Evolutionary conservation across 495 filamentous ascomycete genomes (phyloP).

Genomic region (Opeltia flavorubescens): DNA sequence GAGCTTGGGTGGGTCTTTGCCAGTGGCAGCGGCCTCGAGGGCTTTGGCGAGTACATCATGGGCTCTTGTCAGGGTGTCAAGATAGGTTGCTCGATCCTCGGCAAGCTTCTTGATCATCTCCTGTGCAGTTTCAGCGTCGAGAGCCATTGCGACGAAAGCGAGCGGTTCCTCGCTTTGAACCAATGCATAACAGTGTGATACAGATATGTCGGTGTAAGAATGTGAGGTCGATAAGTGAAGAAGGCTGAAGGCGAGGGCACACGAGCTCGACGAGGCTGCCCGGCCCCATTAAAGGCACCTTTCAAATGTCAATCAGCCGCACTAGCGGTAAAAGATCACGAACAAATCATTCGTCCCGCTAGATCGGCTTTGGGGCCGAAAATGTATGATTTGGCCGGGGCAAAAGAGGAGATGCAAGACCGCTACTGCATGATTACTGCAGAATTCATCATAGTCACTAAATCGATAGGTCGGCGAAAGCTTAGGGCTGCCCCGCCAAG

Average conservation of each 20-base stretch:
- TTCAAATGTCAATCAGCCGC: background rate
- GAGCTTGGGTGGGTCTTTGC: background rate
- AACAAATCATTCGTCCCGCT: background rate
- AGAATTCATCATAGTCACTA: no score
- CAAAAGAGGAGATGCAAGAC: background rate
- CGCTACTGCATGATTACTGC: background rate
- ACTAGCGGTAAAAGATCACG: background rate
- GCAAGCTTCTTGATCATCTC: slow-evolving; percentile 24
- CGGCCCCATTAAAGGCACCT: background rate
- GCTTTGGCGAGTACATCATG: slow-evolving; percentile 14
- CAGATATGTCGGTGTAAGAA: background rate
- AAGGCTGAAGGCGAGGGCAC: background rate
- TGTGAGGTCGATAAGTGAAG: background rate
- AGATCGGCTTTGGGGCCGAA: background rate
- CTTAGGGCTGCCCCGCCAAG: background rate
- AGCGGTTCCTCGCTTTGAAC: background rate
- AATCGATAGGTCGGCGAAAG: no score
- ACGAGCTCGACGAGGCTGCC: background rate
- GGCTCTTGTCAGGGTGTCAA: slow-evolving; percentile 20
- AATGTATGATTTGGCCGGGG: background rate
- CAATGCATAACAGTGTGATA: background rate
- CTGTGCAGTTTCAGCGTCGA: slow-evolving; percentile 8
- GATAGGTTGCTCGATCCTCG: slow-evolving; percentile 22
- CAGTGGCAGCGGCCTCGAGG: background rate
- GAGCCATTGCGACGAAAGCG: slow-evolving; percentile 4